Evolutionary conservation across 805 yeast species (phyloP).

Genomic region (Ogataea saltuana): DNA sequence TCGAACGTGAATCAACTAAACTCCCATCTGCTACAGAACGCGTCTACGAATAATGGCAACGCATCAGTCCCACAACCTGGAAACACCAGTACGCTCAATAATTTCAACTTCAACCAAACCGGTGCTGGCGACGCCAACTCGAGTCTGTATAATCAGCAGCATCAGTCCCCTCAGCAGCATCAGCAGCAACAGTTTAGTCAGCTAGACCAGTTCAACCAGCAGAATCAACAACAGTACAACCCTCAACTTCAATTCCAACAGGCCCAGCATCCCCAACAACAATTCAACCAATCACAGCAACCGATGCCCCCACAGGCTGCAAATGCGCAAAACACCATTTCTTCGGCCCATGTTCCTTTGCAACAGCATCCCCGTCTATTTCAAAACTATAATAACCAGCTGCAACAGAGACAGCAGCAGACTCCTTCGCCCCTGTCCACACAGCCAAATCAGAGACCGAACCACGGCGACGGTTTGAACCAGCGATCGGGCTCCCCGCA

Average conservation of each 20-base stretch:
- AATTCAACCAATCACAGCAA: slow-evolving; percentile 13
- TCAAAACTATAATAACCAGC: slow-evolving; percentile 14
- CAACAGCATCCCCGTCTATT: slow-evolving; percentile 23
- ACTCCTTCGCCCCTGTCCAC: slow-evolving; percentile 20
- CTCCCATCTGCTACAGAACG: background rate
- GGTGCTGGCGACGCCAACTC: slow-evolving; percentile 8
- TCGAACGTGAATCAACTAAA: background rate
- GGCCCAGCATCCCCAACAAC: slow-evolving; percentile 16
- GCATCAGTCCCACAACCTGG: slow-evolving; percentile 12
- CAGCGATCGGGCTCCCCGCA: slow-evolving; percentile 22
- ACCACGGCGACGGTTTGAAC: slow-evolving; percentile 8
- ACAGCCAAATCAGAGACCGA: slow-evolving; percentile 17
- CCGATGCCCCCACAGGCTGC: background rate
- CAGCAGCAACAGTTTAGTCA: slow-evolving; percentile 8
- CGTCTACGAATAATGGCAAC: too few relatives aligned
- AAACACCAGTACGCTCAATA: slow-evolving; percentile 16
- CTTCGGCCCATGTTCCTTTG: slow-evolving; percentile 11
- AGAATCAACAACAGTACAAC: slow-evolving; percentile 16
- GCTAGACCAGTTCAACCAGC: slow-evolving; percentile 18
- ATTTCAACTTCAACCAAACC: slow-evolving; percentile 26
- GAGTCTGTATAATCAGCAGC: slow-evolving; percentile 13
- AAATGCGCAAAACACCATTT: slow-evolving; percentile 9
- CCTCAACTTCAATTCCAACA: slow-evolving; percentile 11
- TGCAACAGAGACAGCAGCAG: slow-evolving; percentile 23
- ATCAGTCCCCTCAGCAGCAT: slow-evolving; percentile 14